Evolutionary conservation across 768 basidiomycete species (phyloP), one percentile per base, ranked within the genome.

Genomic region (Xerocomellus chrysenteron): DNA sequence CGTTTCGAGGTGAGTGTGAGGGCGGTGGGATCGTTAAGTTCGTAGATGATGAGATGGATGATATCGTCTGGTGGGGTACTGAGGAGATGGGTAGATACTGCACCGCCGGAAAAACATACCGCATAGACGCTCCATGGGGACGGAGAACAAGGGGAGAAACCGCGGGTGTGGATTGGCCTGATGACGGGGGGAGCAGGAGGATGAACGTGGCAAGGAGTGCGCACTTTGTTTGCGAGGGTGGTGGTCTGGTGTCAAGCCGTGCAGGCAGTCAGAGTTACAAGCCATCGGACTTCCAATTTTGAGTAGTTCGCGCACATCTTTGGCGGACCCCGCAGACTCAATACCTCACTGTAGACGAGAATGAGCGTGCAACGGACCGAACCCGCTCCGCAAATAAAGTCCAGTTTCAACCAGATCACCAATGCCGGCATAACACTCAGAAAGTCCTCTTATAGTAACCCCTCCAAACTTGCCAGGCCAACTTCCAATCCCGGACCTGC

Each of bases 391-490:
- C 5, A 54, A 47, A 56, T 11, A 50, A 30, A 16, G 40, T 17
- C 47, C 14, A 58, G 57, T 54, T 54, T 47, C 52, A 43, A 32
- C 51, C 21, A 55, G 59, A 66, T 62, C 54, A 50, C 56, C 28
- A 69, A 69, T 71, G 71, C 70, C 70, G 70, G 69, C 70, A 71
- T 70, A 43, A 39, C 44, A 19, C 62, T 73, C 60, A 72, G 50
- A 72, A 72, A 59, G 52, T 57, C 70, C 76, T 69, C 60, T 73
- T 76, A 70, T 79, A 76, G 72, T 80, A 78, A 61, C 77, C 71
- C 48, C 78, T 72, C 82, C 82, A 85, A 36, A 92, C 81, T 66
- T 80, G 78, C 85, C 85, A 90, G 50, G 92, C 82, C 64, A 93
- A 73, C 75, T 81, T 82, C 85, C 92, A 92, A 68, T 88, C 86